Percentiles rank a stretch among this genome's conserved stretches.
phyloP scores from a whole-genome alignment of 1,139 yeast species.

The Nakaseomyces uthaithaninus region DNA sequence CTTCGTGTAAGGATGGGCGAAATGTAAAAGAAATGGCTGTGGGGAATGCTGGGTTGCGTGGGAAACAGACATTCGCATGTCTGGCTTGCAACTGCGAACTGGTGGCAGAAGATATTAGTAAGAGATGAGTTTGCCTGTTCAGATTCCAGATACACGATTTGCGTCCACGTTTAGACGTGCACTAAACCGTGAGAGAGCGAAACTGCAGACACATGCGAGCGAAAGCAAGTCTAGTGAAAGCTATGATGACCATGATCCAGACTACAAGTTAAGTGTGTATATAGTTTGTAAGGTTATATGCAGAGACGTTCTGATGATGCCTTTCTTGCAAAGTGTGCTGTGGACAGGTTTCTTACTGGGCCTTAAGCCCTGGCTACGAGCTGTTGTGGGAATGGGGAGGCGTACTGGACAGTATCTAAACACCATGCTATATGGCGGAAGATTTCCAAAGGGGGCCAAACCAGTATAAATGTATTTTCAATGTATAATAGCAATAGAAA shows the following conservation, averaged over 20 bases:
- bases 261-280: conserved; percentile 26
- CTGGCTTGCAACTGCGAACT: too few relatives aligned
- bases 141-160: conserved; percentile 8
- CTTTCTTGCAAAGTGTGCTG: conserved; percentile 51
- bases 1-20: too few relatives aligned
- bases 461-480: background rate
- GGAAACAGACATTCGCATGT: too few relatives aligned
- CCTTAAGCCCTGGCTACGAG: conserved; percentile 37
- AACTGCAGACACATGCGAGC: background rate
- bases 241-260: background rate
- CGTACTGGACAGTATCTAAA: conserved; percentile 12
- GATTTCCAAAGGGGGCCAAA: background rate
- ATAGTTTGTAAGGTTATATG: conserved; percentile 43
- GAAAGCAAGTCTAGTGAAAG: background rate
- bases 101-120: too few relatives aligned
- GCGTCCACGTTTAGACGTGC: conserved; percentile 8
- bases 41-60: too few relatives aligned
- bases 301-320: conserved; percentile 62
- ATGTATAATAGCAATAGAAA: background rate
- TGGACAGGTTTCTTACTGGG: conserved; percentile 39
- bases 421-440: background rate
- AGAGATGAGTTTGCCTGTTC: conserved; percentile 9
- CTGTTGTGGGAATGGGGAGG: conserved; percentile 27
- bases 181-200: conserved; percentile 5
- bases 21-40: too few relatives aligned